A percentile compares a stretch with the other conserved stretches of the same genome.
phyloP scores from a whole-genome alignment of 306 rosid species.

The Vigna radiata region DNA sequence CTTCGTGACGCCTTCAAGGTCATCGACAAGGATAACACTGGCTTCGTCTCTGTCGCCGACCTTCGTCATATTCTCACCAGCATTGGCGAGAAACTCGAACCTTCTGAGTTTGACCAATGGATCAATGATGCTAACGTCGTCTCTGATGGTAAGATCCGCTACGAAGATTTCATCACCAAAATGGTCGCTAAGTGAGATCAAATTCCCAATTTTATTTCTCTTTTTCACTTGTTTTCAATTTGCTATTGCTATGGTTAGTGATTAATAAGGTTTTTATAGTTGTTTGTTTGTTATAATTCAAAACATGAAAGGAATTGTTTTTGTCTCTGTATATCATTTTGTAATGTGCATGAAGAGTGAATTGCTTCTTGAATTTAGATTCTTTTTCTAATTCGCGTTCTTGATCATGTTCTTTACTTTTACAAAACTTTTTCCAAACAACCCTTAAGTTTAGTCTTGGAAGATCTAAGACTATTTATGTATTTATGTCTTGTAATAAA shows the following conservation, averaged over 20 bases:
- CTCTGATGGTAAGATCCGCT: background rate
- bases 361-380: background rate
- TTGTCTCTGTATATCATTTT: background rate
- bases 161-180: slow-evolving; percentile 13
- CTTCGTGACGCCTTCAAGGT: slow-evolving; percentile 5
- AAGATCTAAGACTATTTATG: background rate
- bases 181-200: slow-evolving; percentile 12
- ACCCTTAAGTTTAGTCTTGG: background rate
- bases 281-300: background rate
- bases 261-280: background rate
- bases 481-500: background rate
- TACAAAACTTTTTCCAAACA: background rate
- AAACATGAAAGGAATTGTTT: background rate
- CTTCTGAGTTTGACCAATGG: slow-evolving; percentile 5
- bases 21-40: slow-evolving; percentile 2
- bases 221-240: background rate
- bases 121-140: background rate
- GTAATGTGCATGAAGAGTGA: too few species aligned
- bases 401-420: background rate
- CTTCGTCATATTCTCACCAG: slow-evolving; percentile 6
- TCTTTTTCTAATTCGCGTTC: background rate
- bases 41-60: background rate
- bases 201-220: background rate
- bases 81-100: slow-evolving; percentile 19
- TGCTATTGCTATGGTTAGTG: too few species aligned